Conservation (phyloP, 2,329 filamentous ascomycete genomes). For the Magnaporthiopsis rhizophila region DNA sequence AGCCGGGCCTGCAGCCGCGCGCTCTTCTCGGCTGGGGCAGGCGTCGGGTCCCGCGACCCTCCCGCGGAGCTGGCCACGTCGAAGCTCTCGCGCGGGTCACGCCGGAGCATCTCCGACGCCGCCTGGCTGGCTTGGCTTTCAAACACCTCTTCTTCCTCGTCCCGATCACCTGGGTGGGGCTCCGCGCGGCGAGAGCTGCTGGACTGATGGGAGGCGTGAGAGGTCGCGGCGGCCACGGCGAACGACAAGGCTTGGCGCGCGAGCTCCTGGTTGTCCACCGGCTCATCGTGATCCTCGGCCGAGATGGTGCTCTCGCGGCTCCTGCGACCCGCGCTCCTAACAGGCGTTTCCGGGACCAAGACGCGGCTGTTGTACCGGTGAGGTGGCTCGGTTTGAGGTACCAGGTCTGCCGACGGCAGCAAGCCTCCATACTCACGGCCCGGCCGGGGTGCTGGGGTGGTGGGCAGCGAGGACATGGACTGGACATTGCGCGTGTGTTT, state of each 20-base stretch:
- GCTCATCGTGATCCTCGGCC: slow-evolving; percentile 33
- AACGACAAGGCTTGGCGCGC: slow-evolving; percentile 46
- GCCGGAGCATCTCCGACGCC: slow-evolving; percentile 66
- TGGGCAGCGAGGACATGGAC: slow-evolving; percentile 76
- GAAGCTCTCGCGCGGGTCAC: slow-evolving; percentile 45
- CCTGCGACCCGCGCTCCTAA: slow-evolving; percentile 43
- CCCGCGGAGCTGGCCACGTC: slow-evolving; percentile 37
- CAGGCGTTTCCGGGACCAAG: slow-evolving; percentile 38
- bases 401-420: slow-evolving; percentile 54
- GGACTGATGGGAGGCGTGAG: slow-evolving; percentile 17
- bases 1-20: slow-evolving; percentile 44
- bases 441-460: slow-evolving; percentile 57
- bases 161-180: slow-evolving; percentile 22
- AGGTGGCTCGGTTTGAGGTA: slow-evolving; percentile 50
- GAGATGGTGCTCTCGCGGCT: slow-evolving; percentile 85
- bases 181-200: slow-evolving; percentile 11
- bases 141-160: slow-evolving; percentile 53
- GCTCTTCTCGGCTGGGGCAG: slow-evolving; percentile 33
- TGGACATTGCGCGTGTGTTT: slow-evolving; percentile 70
- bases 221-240: slow-evolving; percentile 30
- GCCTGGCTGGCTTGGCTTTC: slow-evolving; percentile 73
- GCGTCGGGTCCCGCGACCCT: slow-evolving; percentile 33
- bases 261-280: slow-evolving; percentile 46
- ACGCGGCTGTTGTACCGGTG: slow-evolving; percentile 31
- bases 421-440: slow-evolving; percentile 42